Evolutionary conservation across 305 asterid genomes (phyloP).

Genomic region (Solanum hybrid): DNA sequence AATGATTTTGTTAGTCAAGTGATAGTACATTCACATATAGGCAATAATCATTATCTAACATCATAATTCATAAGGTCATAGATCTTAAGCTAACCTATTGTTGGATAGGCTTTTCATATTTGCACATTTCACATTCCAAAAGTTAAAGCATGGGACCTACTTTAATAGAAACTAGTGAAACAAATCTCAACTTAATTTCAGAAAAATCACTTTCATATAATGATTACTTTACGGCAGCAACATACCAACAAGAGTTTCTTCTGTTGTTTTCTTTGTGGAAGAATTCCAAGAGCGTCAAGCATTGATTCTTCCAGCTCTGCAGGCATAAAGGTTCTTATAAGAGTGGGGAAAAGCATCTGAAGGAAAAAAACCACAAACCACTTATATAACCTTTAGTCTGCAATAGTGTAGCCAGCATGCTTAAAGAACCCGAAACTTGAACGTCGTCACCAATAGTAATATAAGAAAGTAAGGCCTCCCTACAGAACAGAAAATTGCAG

Average conservation of each 20-base stretch:
- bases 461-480: conserved; percentile 91
- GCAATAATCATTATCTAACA: conserved; percentile 2
- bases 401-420: conserved; percentile 78
- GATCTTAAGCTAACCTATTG: not conserved
- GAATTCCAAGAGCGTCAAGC: conserved; percentile 96
- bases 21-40: not conserved
- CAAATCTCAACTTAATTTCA: conserved; percentile 1
- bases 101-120: not conserved
- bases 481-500: conserved; percentile 22
- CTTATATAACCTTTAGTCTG: conserved; percentile 76
- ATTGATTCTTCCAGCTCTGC: conserved; percentile 93
- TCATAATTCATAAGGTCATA: not conserved
- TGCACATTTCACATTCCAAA: not conserved
- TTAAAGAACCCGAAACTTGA: conserved; percentile 79
- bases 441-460: conserved; percentile 71
- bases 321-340: conserved; percentile 14
- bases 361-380: conserved; percentile 15
- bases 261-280: conserved; percentile 93
- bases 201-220: not conserved
- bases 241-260: conserved; percentile 89
- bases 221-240: conserved; percentile 1
- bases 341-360: conserved; percentile 14
- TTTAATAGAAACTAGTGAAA: not conserved
- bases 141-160: not conserved
- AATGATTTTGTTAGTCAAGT: not conserved